Evolutionary conservation across 164 flowering plant genomes (phyloP).

Genomic region (Kingdonia uniflora): DNA sequence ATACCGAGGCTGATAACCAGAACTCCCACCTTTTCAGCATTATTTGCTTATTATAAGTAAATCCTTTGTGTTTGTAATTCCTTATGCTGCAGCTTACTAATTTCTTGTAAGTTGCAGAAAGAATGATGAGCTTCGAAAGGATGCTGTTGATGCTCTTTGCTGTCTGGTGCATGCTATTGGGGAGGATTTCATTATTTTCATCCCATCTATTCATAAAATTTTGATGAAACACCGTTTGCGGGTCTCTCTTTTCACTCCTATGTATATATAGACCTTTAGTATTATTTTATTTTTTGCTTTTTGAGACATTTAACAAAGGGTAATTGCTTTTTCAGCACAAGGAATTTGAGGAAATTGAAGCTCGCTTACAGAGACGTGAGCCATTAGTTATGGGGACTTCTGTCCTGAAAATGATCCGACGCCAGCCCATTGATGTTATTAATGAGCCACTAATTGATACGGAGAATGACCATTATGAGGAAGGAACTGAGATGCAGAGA

Average conservation of each 20-base stretch:
- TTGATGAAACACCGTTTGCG: conserved; percentile 61
- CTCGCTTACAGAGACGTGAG: conserved; percentile 59
- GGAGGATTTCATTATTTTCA: conserved; percentile 83
- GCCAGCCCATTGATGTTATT: conserved; percentile 59
- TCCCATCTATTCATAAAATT: conserved; percentile 87
- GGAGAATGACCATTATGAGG: conserved; percentile 72
- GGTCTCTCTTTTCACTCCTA: conserved; percentile 26
- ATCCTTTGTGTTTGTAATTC: no score
- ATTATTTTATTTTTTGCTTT: neutral
- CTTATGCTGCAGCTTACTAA: no score
- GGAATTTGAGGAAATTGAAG: conserved; percentile 95
- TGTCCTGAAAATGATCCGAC: conserved; percentile 43
- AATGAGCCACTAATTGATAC: conserved; percentile 79
- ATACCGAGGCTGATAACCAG: no score
- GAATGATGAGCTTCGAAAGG: conserved; percentile 84
- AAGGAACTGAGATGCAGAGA: conserved; percentile 46
- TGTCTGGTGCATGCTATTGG: conserved; percentile 92
- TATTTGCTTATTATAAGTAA: no score
- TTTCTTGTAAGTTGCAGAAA: conserved; percentile 41
- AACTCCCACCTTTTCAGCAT: no score
- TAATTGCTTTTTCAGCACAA: conserved; percentile 54
- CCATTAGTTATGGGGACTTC: conserved; percentile 65
- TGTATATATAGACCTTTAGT: neutral
- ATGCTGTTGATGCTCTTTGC: conserved; percentile 94
- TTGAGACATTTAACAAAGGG: neutral